Evolutionary conservation across 352 stramenopile species (phyloP), one percentile per base, ranked within the genome.

Genomic region (Globisporangium cylindrosporum): DNA sequence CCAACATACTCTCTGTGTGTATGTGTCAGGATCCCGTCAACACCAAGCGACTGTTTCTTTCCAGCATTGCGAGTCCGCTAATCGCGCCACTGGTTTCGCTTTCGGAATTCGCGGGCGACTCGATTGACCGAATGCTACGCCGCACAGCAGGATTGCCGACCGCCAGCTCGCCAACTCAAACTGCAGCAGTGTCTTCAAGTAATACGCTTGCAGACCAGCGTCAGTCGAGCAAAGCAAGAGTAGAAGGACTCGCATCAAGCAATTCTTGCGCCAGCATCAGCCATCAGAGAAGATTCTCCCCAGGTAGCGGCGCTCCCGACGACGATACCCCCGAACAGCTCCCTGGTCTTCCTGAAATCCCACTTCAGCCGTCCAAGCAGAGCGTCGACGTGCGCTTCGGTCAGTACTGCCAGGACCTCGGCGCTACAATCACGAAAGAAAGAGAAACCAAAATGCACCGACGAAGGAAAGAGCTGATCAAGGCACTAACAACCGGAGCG

Each of bases 381-480:
- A 71, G 75, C 14, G 25, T 49, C 15, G 49, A 58, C 1, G 55
- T 56, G 20, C 72, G 72, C 48, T 82, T 79, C 59, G 58, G 46
- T 46, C 60, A 73, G 24, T 83, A 71, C 48, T 72, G 59, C 18
- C 59, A 73, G 4, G 53, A 75, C 41, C 67, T 82, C 8, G 68
- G 72, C 1, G 18, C 36, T 32, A 20, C 29, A 25, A 60, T 25
- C 29, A 53, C 36, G 62, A 73, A 53, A 53, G 69, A 86, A 15
- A 77, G 75, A 59, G 72, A 86, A 51, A 25, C 58, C 18, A 80
- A 68, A 48, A 67, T 84, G 58, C 72, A 81, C 51, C 75, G 78
- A 25, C 78, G 73, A 46, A 70, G 76, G 20, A 73, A 75, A 56
- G 78, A 86, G n/a, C 70, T 89, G 24, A 73, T 89, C 43, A 83